Evolutionary conservation across 441 rosid genomes (phyloP).

Genomic region (Adansonia grandidieri): DNA sequence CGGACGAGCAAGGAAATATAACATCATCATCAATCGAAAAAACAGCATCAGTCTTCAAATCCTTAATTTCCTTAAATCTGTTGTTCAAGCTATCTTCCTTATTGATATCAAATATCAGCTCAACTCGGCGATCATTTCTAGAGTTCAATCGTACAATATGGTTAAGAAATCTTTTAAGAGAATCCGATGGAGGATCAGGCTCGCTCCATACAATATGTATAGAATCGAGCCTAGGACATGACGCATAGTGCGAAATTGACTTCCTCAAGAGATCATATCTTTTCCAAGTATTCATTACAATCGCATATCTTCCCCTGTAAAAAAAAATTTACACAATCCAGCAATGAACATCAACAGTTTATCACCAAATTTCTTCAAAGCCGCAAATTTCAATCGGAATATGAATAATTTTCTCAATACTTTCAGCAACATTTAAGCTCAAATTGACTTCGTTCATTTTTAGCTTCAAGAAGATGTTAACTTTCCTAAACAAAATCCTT

Average conservation of each 20-base stretch:
- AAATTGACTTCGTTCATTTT: not conserved
- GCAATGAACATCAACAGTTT: not conserved
- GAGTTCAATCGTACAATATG: slow-evolving; percentile 50
- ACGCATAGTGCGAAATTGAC: slow-evolving; percentile 77
- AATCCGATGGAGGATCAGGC: slow-evolving; percentile 84
- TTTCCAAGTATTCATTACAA: slow-evolving; percentile 93
- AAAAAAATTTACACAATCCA: not conserved
- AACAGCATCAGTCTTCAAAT: slow-evolving; percentile 76
- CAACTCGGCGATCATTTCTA: slow-evolving; percentile 47
- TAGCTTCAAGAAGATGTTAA: not conserved
- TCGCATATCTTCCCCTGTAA: slow-evolving; percentile 73
- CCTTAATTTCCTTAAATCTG: slow-evolving; percentile 55
- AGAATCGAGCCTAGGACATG: slow-evolving; percentile 73
- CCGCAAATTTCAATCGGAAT: not conserved
- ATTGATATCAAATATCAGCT: slow-evolving; percentile 72
- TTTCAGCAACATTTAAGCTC: not conserved
- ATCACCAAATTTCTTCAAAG: not conserved
- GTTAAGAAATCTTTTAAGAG: slow-evolving; percentile 54
- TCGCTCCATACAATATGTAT: slow-evolving; percentile 94
- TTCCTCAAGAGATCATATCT: slow-evolving; percentile 81
- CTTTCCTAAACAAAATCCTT: not conserved
- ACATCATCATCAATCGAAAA: slow-evolving; percentile 73
- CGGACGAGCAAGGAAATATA: slow-evolving; percentile 45
- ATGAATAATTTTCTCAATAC: not conserved
- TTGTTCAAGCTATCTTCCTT: slow-evolving; percentile 59